Conservation (phyloP, 2,329 filamentous ascomycete species). For the Dactylellina drechsleri region DNA sequence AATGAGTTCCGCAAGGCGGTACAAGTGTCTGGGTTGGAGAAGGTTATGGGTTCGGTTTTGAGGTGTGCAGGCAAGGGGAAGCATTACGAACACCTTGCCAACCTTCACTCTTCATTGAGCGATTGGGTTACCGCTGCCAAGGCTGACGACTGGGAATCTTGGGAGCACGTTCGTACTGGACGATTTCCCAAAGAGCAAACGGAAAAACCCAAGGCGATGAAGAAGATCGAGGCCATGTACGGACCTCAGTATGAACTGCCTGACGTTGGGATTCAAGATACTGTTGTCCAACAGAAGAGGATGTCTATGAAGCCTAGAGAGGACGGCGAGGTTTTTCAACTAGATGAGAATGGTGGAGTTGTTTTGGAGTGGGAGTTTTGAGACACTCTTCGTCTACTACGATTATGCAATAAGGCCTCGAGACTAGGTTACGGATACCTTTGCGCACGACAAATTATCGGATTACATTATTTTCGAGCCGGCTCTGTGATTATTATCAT, state of each 20-base stretch:
- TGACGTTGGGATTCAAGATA: conserved; percentile 41
- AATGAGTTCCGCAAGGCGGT: conserved; percentile 82
- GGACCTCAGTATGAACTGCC: conserved; percentile 48
- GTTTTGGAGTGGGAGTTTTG: conserved; percentile 45
- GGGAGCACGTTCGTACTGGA: conserved; percentile 47
- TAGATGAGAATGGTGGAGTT: conserved; percentile 31
- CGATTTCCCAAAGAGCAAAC: conserved; percentile 29
- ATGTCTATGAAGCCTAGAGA: conserved; percentile 38
- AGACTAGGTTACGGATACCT: not conserved
- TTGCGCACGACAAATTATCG: conserved; percentile 16
- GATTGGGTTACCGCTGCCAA: conserved; percentile 89
- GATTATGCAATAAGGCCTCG: not conserved
- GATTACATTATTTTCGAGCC: conserved; percentile 9
- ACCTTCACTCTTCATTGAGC: conserved; percentile 83
- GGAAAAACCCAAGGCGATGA: conserved; percentile 44
- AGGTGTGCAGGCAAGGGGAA: conserved; percentile 69
- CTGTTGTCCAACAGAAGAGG: conserved; percentile 32
- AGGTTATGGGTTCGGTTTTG: conserved; percentile 82
- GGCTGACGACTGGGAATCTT: conserved; percentile 82
- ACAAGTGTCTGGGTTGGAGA: conserved; percentile 87
- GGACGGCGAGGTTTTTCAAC: conserved; percentile 28
- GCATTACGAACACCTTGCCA: conserved; percentile 44
- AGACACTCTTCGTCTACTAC: not conserved
- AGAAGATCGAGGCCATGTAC: conserved; percentile 50
- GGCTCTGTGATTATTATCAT: too few species aligned